A percentile compares a stretch with the other conserved stretches of the same genome.
Evolutionary conservation across 2,329 filamentous ascomycete genomes (phyloP).

Genomic region (Fusarium buxicola): DNA sequence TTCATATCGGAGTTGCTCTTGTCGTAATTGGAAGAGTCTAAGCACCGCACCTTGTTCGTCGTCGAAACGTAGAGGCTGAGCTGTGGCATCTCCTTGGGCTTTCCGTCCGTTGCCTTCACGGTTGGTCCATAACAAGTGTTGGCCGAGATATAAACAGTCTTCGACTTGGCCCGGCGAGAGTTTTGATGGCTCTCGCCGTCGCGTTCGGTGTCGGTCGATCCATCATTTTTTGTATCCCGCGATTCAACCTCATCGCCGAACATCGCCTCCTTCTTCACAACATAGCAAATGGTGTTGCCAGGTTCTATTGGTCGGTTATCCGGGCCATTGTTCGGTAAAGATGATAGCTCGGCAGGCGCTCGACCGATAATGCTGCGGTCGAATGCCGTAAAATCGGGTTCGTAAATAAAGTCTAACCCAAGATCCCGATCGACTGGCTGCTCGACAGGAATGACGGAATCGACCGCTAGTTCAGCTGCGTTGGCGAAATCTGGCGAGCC

Average conservation of each 20-base stretch:
- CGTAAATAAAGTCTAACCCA: constrained; percentile 58
- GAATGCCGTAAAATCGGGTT: constrained; percentile 70
- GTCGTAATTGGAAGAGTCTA: constrained; percentile 37
- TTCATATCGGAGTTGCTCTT: constrained; percentile 35
- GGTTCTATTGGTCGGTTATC: constrained; percentile 68
- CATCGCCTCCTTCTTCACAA: constrained; percentile 47
- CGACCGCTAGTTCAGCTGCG: constrained; percentile 62
- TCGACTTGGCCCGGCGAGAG: constrained; percentile 47
- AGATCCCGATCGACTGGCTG: constrained; percentile 20
- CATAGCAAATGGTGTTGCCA: constrained; percentile 66
- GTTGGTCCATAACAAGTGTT: constrained; percentile 86
- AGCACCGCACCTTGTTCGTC: constrained; percentile 49
- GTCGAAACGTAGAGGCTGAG: constrained; percentile 82
- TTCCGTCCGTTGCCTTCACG: constrained; percentile 45
- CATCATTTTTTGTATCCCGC: constrained; percentile 30
- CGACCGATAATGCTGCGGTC: constrained; percentile 73
- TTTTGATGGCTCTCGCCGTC: constrained; percentile 24
- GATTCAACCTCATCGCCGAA: constrained; percentile 38
- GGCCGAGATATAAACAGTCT: constrained; percentile 80
- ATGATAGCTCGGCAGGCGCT: constrained; percentile 62
- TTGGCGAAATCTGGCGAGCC: constrained; percentile 70
- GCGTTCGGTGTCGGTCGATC: neutral
- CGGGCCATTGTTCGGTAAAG: constrained; percentile 73
- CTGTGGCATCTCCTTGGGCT: constrained; percentile 67
- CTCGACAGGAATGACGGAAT: constrained; percentile 28